Evolutionary conservation across 2,329 filamentous ascomycete genomes (phyloP).

Genomic region (Parascedosporium putredinis): DNA sequence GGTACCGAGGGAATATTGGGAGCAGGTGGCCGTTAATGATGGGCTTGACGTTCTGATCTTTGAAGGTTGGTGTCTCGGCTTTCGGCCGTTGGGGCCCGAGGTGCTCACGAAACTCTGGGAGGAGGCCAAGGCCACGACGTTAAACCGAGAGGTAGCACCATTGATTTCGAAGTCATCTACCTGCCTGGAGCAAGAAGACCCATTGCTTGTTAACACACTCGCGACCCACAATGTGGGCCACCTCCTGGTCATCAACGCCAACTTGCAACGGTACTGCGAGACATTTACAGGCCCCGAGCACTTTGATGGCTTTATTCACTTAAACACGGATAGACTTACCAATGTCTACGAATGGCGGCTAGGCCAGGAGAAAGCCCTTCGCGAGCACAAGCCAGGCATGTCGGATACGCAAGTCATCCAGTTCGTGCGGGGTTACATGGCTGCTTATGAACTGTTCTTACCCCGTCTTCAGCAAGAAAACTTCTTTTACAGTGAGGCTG

Average conservation of each 20-base stretch:
- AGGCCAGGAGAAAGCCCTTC: constrained; percentile 67
- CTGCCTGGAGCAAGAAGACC: no score
- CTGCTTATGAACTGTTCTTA: constrained; percentile 60
- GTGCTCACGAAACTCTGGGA: constrained; percentile 31
- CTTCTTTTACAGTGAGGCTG: background rate
- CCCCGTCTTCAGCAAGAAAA: constrained; percentile 45
- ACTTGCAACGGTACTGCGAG: constrained; percentile 34
- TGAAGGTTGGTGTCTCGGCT: constrained; percentile 91
- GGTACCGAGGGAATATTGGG: constrained; percentile 51
- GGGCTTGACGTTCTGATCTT: constrained; percentile 58
- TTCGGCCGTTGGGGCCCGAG: constrained; percentile 48
- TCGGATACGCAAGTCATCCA: constrained; percentile 64
- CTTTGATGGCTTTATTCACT: constrained; percentile 45
- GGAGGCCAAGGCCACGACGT: background rate
- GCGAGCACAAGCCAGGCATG: constrained; percentile 66
- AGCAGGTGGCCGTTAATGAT: constrained; percentile 39
- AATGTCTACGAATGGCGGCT: constrained; percentile 80
- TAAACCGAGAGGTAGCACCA: no score
- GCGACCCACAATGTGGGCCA: constrained; percentile 37
- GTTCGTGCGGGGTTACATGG: constrained; percentile 63
- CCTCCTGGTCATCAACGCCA: constrained; percentile 40
- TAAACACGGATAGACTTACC: constrained; percentile 58
- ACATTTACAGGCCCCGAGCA: constrained; percentile 24
- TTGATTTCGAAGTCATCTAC: no score
- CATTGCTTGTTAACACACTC: constrained; percentile 22